These are phyloP conservation scores for Crucihimalaya himalaica DNA, from an alignment of 345 rosid genomes.

Conservation along the genomic window DNA sequence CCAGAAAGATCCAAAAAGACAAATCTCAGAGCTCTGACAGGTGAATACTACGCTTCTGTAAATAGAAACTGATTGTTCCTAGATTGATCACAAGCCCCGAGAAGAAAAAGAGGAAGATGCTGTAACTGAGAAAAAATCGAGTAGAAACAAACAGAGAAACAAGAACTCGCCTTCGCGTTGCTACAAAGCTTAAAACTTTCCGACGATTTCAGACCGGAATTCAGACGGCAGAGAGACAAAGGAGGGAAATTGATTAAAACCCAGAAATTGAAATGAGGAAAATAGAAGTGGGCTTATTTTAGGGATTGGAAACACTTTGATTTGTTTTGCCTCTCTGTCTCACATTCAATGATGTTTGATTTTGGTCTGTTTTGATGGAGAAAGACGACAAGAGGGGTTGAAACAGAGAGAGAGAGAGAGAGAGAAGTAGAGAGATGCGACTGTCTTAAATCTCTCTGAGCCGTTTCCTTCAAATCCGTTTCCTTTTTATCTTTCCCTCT, in stretches of 20 bases:
- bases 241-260: background rate
- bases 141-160: conserved; percentile 8
- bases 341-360: conserved; percentile 23
- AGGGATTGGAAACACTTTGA: conserved; percentile 5
- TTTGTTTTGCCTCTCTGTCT: conserved; percentile 24
- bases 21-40: conserved; percentile 33
- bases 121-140: background rate
- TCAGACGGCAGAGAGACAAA: background rate
- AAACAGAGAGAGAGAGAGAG: conserved; percentile 18
- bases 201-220: background rate
- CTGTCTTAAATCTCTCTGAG: conserved; percentile 25
- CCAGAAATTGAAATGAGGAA: conserved; percentile 1
- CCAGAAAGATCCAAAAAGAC: conserved; percentile 29
- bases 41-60: conserved; percentile 13
- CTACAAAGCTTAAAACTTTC: conserved; percentile 22
- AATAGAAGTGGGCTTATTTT: background rate
- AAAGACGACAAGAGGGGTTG: conserved; percentile 34
- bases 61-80: conserved; percentile 5
- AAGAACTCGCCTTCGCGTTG: conserved; percentile 26
- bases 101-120: background rate
- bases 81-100: conserved; percentile 17
- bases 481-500: conserved; percentile 35
- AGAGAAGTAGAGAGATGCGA: background rate
- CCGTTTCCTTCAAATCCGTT: conserved; percentile 43
- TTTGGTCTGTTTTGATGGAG: conserved; percentile 16